Evolutionary conservation across 225 moss, liverwort and hornwort species (phyloP).

Genomic region (Pseudisothecium myosuroides): DNA sequence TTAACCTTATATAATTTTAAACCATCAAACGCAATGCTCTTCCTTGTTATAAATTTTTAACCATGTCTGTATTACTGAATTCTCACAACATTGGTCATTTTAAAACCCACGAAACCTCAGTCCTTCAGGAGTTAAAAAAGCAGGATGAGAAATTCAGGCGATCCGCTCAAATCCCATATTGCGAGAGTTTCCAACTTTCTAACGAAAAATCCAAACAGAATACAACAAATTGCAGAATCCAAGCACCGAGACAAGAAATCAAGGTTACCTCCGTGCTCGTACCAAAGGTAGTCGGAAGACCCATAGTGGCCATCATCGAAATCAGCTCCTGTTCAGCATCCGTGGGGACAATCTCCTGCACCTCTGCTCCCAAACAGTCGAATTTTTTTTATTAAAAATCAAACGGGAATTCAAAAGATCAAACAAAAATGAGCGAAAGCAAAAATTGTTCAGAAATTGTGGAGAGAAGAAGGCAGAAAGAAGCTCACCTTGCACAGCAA

Average conservation of each 20-base stretch:
- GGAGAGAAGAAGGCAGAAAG: not conserved
- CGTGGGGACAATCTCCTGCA: constrained; percentile 1
- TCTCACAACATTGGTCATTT: not conserved
- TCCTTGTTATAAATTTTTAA: not conserved
- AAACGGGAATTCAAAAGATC: not conserved
- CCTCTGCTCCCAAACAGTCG: not conserved
- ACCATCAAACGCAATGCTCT: not conserved
- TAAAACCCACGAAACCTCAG: not conserved
- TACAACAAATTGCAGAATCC: not conserved
- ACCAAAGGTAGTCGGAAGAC: constrained; percentile 59
- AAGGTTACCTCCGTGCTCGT: constrained; percentile 22
- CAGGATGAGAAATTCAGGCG: not conserved
- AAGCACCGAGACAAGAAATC: not conserved
- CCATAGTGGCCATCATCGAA: constrained; percentile 55
- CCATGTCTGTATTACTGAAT: not conserved
- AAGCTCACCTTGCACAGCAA: not conserved
- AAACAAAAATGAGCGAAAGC: not conserved
- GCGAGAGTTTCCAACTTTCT: not conserved
- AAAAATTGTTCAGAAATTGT: not conserved
- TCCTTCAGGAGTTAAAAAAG: not conserved
- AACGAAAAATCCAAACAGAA: not conserved
- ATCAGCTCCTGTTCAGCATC: constrained; percentile 33
- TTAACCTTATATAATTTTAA: not conserved
- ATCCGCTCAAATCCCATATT: not conserved
- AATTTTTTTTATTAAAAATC: not conserved